These are phyloP conservation scores for Dothidotthia symphoricarpi DNA, from an alignment of 2,329 filamentous ascomycete genomes.

Conservation along the genomic window DNA sequence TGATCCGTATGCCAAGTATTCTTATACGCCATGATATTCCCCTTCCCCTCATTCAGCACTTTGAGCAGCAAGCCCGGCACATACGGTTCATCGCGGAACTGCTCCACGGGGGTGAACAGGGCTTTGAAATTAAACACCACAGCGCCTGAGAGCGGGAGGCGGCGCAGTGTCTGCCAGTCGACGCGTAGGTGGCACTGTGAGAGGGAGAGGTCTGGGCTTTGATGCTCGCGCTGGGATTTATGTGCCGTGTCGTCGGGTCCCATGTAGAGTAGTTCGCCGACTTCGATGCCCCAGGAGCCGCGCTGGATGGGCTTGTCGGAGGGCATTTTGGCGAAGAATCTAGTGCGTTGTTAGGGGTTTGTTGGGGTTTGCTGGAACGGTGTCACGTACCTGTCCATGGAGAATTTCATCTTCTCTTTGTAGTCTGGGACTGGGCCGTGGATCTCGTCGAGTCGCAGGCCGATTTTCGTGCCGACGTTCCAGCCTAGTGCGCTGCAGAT, in stretches of 20 bases:
- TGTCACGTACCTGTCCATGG: slow-evolving; percentile 69
- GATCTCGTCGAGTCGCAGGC: slow-evolving; percentile 66
- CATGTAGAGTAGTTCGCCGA: slow-evolving; percentile 63
- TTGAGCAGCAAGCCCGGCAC: slow-evolving; percentile 68
- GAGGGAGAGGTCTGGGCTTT: slow-evolving; percentile 57
- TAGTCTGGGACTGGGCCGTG: slow-evolving; percentile 77
- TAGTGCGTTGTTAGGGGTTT: slow-evolving; percentile 28
- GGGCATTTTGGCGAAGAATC: slow-evolving; percentile 79
- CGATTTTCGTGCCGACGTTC: slow-evolving; percentile 74
- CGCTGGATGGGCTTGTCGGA: slow-evolving; percentile 75
- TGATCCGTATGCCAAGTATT: slow-evolving; percentile 78
- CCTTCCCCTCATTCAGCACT: slow-evolving; percentile 69
- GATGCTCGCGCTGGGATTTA: slow-evolving; percentile 57
- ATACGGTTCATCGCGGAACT: slow-evolving; percentile 69
- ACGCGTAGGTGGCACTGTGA: slow-evolving; percentile 69
- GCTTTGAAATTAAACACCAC: slow-evolving; percentile 89
- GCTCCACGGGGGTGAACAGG: slow-evolving; percentile 70
- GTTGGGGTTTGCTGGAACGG: background rate
- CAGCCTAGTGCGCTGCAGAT: slow-evolving; percentile 80
- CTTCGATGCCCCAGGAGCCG: slow-evolving; percentile 79
- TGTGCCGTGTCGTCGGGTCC: slow-evolving; percentile 68
- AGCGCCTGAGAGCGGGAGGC: slow-evolving; percentile 71
- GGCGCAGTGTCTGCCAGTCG: slow-evolving; percentile 83
- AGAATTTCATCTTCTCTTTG: slow-evolving; percentile 82
- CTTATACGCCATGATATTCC: slow-evolving; percentile 74